These are phyloP conservation scores for Cutaneotrichosporon cyanovorans DNA, from an alignment of 1,284 basidiomycete species.

Conservation along the genomic window DNA sequence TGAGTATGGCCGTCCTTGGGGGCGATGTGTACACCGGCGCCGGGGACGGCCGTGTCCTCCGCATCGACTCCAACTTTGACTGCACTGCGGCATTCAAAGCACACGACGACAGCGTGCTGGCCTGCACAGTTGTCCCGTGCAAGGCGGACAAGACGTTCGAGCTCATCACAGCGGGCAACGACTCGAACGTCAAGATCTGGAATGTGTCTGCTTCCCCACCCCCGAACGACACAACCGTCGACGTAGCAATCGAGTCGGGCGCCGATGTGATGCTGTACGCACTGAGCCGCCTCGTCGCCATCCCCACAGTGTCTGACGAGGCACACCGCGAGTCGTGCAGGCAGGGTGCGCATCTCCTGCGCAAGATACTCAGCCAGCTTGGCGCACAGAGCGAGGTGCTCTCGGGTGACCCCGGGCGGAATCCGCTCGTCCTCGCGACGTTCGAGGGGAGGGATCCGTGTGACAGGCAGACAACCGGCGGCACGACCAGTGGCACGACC, in stretches of 20 bases:
- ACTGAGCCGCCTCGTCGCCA: slow-evolving; percentile 76
- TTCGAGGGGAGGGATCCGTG: slow-evolving; percentile 59
- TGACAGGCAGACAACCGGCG: slow-evolving; percentile 36
- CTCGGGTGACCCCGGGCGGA: slow-evolving; percentile 54
- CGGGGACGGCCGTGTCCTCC: slow-evolving; percentile 72
- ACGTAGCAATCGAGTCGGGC: slow-evolving; percentile 30
- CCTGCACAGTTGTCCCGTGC: slow-evolving; percentile 53
- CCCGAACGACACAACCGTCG: slow-evolving; percentile 6
- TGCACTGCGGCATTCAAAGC: slow-evolving; percentile 71
- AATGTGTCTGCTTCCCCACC: not conserved
- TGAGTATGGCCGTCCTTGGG: slow-evolving; percentile 66
- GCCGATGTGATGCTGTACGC: slow-evolving; percentile 53
- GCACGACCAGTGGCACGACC: too few relatives aligned
- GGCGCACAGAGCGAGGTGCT: slow-evolving; percentile 66
- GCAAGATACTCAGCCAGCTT: slow-evolving; percentile 74
- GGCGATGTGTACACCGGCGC: slow-evolving; percentile 75
- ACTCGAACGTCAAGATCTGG: slow-evolving; percentile 68
- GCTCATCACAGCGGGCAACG: slow-evolving; percentile 76
- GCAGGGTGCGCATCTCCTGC: slow-evolving; percentile 83
- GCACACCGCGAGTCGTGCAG: slow-evolving; percentile 69
- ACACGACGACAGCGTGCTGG: slow-evolving; percentile 74
- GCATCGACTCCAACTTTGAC: slow-evolving; percentile 75
- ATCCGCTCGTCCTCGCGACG: slow-evolving; percentile 77
- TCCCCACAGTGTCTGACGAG: slow-evolving; percentile 73
- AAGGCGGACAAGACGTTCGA: slow-evolving; percentile 22